Evolutionary conservation across 768 basidiomycete species (phyloP), one percentile per base, ranked within the genome.

Genomic region (Cystofilobasidium ferigula): DNA sequence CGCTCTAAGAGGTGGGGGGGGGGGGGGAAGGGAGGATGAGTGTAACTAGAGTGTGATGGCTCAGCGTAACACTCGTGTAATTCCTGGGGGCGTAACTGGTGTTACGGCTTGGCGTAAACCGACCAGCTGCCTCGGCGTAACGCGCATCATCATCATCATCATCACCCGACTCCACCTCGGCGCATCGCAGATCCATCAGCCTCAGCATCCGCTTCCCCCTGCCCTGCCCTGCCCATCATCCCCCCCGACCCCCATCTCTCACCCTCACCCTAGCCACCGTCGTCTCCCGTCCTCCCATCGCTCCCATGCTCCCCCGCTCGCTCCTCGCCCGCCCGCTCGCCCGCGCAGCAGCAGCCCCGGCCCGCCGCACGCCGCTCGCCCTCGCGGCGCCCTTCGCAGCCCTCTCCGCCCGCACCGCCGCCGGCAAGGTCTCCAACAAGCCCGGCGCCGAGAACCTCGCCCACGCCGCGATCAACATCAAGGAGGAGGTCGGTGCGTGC

Each of bases 401-500:
- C 35, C 45, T 64, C 57, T 56, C 60, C 53, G 60, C 47, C 28
- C 40, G 65, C 14, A 53, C 71, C 48, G 69, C 58, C 13, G 65
- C 68, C n/a, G 51, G 43, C 9, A 3, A 24, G 26, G 64, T 67
- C 20, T 36, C 62, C 6, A 10, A 42, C 10, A 43, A 59, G 38
- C 71, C 71, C 24, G 69, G 62, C 2, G 63, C 67, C 20, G 42
- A 68, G 53, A 22, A 38, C 45, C 20, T 69, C 28, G 24, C 22
- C 10, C 62, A 69, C 16, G 60, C 70, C 35, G 70, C 67, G 26
- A 62, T 57, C n/a, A 71, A 70, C 62, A 65, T 70, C 35, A 64
- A 67, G 58, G 69, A 73, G 61, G 73, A 74, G 47, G 66, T 59
- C 2, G 57, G 47, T 18, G 63, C 54, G 8, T 54, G 5, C 51